phyloP scores from a whole-genome alignment of 208 protist species.

The Leishmania arabica region DNA sequence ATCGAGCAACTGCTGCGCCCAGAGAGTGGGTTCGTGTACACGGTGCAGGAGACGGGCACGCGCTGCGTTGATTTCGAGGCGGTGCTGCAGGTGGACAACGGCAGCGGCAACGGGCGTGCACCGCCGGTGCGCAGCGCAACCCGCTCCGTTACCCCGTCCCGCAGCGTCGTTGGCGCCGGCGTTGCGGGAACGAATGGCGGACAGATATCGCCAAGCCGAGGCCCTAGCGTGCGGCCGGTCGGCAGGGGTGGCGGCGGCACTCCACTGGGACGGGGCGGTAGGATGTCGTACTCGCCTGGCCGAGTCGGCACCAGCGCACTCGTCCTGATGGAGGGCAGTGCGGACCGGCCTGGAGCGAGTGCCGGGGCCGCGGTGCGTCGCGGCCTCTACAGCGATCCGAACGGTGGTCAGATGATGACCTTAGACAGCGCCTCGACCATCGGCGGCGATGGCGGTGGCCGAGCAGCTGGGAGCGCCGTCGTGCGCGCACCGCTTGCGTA shows the following conservation, averaged over 20 bases:
- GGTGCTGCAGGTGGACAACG: slow-evolving; percentile 56
- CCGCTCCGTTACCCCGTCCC: slow-evolving; percentile 31
- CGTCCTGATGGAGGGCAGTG: slow-evolving; percentile 28
- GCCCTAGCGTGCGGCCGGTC: slow-evolving; percentile 14
- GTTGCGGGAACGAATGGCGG: not conserved
- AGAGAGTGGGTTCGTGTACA: slow-evolving; percentile 70
- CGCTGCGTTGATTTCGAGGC: slow-evolving; percentile 82
- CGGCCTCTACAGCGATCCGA: slow-evolving; percentile 26
- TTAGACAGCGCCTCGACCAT: slow-evolving; percentile 22
- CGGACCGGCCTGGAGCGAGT: slow-evolving; percentile 32
- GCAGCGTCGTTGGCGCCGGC: slow-evolving; percentile 12
- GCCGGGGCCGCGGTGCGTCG: slow-evolving; percentile 12
- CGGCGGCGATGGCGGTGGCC: slow-evolving; percentile 5
- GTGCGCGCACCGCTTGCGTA: slow-evolving; percentile 68
- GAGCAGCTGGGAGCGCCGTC: slow-evolving; percentile 12
- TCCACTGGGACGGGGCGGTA: slow-evolving; percentile 6
- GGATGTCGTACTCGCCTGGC: slow-evolving; percentile 23
- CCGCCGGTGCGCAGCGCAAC: slow-evolving; percentile 38
- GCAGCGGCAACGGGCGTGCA: slow-evolving; percentile 24
- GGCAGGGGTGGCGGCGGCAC: slow-evolving; percentile 9
- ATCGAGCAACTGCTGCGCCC: slow-evolving; percentile 57
- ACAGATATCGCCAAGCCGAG: slow-evolving; percentile 20
- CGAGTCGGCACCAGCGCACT: slow-evolving; percentile 22
- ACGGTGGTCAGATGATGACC: slow-evolving; percentile 24
- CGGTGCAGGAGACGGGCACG: slow-evolving; percentile 56